Evolutionary conservation across 2,329 filamentous ascomycete species (phyloP).

Genomic region (Penicillium sp.): DNA sequence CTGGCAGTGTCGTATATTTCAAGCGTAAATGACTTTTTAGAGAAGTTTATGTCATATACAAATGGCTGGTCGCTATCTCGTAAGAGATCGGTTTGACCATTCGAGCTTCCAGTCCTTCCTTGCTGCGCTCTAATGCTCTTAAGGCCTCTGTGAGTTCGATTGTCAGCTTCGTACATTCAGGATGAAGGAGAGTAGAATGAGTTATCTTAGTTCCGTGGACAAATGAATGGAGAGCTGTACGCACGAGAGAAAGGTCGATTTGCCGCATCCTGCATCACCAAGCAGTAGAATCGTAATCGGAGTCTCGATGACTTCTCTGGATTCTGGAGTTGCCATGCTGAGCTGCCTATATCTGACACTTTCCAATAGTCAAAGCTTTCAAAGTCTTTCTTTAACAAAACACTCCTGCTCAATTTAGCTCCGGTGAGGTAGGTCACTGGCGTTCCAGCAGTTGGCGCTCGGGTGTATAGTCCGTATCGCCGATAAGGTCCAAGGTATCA

Average conservation of each 20-base stretch:
- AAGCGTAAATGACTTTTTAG: conserved; percentile 59
- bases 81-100: conserved; percentile 48
- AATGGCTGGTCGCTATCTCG: conserved; percentile 64
- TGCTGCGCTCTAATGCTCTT: not conserved
- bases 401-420: not conserved
- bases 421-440: not conserved
- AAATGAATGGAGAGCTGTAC: conserved; percentile 33
- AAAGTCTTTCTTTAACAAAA: not conserved
- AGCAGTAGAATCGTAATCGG: conserved; percentile 57
- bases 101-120: conserved; percentile 27
- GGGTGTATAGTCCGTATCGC: not conserved
- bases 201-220: not conserved
- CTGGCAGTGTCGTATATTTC: conserved; percentile 63
- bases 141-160: not conserved
- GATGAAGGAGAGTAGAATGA: not conserved
- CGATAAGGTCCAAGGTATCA: not conserved
- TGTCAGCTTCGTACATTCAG: not conserved
- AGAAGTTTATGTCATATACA: conserved; percentile 62
- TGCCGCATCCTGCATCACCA: conserved; percentile 64
- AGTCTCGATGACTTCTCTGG: conserved; percentile 16
- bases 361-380: not conserved
- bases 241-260: conserved; percentile 67
- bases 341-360: not conserved
- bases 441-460: not conserved
- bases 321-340: conserved; percentile 17